Percentiles rank a stretch among this genome's conserved stretches.
Conservation (phyloP, 2,329 filamentous ascomycete genomes). For the Ophiostoma ips region DNA sequence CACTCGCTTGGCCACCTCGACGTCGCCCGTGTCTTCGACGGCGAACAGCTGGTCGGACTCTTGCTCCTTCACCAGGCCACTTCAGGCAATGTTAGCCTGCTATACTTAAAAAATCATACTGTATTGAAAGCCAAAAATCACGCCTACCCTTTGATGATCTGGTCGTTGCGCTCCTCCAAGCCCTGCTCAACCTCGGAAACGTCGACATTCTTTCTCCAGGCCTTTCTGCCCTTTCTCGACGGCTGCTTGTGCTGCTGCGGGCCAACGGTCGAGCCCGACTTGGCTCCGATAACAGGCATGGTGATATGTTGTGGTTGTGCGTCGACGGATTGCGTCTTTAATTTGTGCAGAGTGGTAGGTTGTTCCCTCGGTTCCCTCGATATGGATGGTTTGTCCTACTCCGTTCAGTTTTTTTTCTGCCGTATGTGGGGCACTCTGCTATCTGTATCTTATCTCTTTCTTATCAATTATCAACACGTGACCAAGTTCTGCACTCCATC, state of each 20-base stretch:
- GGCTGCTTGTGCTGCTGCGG: constrained; percentile 76
- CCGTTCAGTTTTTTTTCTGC: constrained; percentile 2
- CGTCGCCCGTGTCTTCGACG: constrained; percentile 62
- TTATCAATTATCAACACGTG: background rate
- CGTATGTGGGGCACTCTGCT: background rate
- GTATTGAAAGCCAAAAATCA: background rate
- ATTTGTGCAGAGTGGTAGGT: background rate
- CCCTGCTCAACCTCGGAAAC: constrained; percentile 74
- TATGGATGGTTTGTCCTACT: background rate
- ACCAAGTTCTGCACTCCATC: background rate
- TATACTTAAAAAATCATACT: background rate
- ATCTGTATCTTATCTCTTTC: background rate
- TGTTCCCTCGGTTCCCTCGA: background rate
- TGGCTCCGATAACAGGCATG: constrained; percentile 41
- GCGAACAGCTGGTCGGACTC: constrained; percentile 72
- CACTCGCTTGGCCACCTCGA: constrained; percentile 47
- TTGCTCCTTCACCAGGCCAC: constrained; percentile 77
- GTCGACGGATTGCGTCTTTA: background rate
- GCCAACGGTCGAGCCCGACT: constrained; percentile 38
- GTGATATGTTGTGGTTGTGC: constrained; percentile 8
- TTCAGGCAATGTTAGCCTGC: constrained; percentile 23
- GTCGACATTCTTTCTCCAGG: constrained; percentile 97
- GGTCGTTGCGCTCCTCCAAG: constrained; percentile 69
- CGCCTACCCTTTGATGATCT: constrained; percentile 80
- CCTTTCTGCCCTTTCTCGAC: constrained; percentile 94